Percentiles rank a stretch among this genome's conserved stretches.
phyloP scores from a whole-genome alignment of 768 basidiomycete genomes.

The Calocera cornea region DNA sequence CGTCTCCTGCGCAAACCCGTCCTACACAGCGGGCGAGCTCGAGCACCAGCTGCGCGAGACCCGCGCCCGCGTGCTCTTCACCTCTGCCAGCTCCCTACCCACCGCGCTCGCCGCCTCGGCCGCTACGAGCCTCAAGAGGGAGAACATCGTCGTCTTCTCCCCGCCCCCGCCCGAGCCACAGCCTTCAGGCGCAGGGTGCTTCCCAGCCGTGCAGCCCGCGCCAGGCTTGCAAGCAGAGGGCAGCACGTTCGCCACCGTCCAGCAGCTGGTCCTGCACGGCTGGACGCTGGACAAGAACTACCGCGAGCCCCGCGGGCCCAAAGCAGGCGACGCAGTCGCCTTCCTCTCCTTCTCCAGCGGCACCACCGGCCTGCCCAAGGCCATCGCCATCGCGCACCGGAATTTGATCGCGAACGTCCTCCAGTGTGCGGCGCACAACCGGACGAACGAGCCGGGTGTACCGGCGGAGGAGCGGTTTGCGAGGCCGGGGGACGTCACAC shows the following conservation, averaged over 20 bases:
- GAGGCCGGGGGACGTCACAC: neutral
- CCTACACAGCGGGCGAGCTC: constrained; percentile 44
- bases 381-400: neutral
- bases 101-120: neutral
- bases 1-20: constrained; percentile 37
- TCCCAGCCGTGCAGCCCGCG: neutral
- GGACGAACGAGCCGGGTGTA: constrained; percentile 25
- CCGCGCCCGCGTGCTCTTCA: constrained; percentile 23
- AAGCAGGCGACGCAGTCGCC: constrained; percentile 24
- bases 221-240: constrained; percentile 23
- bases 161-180: constrained; percentile 37
- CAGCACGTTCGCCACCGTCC: constrained; percentile 19
- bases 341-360: constrained; percentile 9
- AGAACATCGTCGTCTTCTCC: constrained; percentile 26
- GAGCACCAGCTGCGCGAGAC: constrained; percentile 40
- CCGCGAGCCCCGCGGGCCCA: constrained; percentile 14
- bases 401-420: neutral
- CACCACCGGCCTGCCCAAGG: constrained; percentile 11
- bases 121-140: neutral
- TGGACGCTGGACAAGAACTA: neutral
- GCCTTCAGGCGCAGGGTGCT: constrained; percentile 26
- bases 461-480: neutral
- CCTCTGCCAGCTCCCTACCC: neutral
- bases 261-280: neutral
- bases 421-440: neutral